Conservation (phyloP, 2,329 filamentous ascomycete species). For the Coniella lustricola region DNA sequence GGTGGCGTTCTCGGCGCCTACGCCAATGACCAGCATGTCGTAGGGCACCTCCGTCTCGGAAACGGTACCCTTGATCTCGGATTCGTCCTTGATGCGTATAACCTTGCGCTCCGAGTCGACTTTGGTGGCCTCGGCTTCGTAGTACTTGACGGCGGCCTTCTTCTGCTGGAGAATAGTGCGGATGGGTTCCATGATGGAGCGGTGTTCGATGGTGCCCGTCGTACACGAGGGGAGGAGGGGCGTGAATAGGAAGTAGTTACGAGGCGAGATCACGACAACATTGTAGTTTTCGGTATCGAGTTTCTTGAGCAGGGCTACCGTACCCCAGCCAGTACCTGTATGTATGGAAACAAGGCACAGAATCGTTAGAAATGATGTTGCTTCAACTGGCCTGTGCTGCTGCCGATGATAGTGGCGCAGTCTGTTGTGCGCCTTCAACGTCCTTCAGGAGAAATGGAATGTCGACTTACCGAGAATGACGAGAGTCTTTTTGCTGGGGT, state of each 20-base stretch:
- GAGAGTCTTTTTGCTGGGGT: constrained; percentile 91
- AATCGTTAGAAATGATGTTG: constrained; percentile 5
- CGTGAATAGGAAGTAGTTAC: constrained; percentile 99
- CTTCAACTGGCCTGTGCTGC: too few species aligned
- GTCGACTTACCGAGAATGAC: constrained; percentile 75
- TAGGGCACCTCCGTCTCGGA: constrained; percentile 86
- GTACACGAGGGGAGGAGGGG: constrained; percentile 95
- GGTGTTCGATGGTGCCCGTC: constrained; percentile 94
- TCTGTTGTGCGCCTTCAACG: too few species aligned
- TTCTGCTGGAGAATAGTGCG: constrained; percentile 94
- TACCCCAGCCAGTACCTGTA: constrained; percentile 87
- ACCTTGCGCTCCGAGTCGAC: constrained; percentile 89
- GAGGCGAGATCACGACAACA: constrained; percentile 91
- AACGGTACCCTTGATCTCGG: constrained; percentile 79
- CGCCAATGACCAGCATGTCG: constrained; percentile 96
- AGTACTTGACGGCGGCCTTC: constrained; percentile 88
- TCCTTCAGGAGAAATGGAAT: too few species aligned
- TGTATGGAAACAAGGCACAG: constrained; percentile 20
- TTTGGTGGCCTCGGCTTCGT: constrained; percentile 94
- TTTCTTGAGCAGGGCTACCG: constrained; percentile 94
- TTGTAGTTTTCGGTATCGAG: constrained; percentile 99
- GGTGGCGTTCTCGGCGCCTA: constrained; percentile 96
- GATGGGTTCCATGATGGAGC: constrained; percentile 99
- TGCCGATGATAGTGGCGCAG: too few species aligned
- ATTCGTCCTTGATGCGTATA: constrained; percentile 84